Conservation (phyloP, 2,329 filamentous ascomycete genomes). For the Cladophialophora exuberans region DNA sequence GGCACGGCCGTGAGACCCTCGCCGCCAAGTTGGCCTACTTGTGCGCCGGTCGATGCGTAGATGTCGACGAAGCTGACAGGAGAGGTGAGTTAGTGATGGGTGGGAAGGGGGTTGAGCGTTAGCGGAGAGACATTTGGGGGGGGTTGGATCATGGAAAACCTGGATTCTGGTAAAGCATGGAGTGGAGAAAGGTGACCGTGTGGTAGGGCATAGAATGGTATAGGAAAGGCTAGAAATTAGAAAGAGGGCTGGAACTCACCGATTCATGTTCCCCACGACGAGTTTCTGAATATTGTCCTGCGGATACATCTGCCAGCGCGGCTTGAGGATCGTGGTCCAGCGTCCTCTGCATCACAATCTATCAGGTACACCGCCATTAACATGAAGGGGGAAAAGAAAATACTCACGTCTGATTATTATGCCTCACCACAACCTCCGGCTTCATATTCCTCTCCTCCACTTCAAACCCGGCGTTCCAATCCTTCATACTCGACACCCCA, state of each 20-base stretch:
- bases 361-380: neutral
- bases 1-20: conserved; percentile 95
- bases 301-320: conserved; percentile 87
- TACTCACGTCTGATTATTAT: conserved; percentile 94
- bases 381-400: conserved; percentile 1
- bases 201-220: neutral
- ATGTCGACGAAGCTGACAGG: conserved; percentile 78
- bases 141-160: neutral
- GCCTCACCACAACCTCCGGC: conserved; percentile 69
- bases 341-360: conserved; percentile 23
- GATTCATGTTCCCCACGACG: conserved; percentile 95
- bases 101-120: neutral
- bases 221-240: neutral
- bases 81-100: neutral
- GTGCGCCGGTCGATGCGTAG: conserved; percentile 78
- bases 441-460: conserved; percentile 67
- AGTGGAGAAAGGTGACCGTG: too few species aligned
- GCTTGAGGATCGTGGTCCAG: conserved; percentile 60
- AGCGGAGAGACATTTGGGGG: neutral
- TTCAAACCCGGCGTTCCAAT: conserved; percentile 63
- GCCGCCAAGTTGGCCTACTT: conserved; percentile 84
- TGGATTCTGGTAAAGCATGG: too few species aligned
- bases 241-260: conserved; percentile 41
- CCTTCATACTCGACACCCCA: conserved; percentile 56
- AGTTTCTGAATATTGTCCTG: conserved; percentile 82